Percentiles rank a stretch among this genome's conserved stretches.
Conservation (phyloP, 108 stramenopile species). For the Craspedostauros australis region DNA sequence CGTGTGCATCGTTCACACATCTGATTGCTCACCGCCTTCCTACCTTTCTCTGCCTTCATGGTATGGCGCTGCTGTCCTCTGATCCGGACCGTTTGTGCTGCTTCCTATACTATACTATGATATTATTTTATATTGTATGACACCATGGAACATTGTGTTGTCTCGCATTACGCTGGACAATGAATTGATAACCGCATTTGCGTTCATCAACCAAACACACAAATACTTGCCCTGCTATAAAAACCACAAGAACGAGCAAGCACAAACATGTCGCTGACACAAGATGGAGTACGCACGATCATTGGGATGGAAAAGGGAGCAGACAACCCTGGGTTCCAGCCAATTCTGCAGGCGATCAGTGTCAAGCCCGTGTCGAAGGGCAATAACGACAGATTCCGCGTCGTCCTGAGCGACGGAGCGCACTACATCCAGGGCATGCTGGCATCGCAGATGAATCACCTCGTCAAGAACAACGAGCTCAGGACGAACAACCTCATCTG, state of each 20-base stretch:
- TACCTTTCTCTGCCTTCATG: too few species aligned
- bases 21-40: too few species aligned
- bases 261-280: slow-evolving; percentile 42
- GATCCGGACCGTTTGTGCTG: too few species aligned
- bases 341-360: slow-evolving; percentile 49
- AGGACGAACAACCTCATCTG: slow-evolving; percentile 37
- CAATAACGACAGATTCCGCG: slow-evolving; percentile 32
- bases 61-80: too few species aligned
- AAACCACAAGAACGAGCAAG: background rate
- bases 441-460: slow-evolving; percentile 80
- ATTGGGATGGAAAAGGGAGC: slow-evolving; percentile 7
- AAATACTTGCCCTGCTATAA: background rate
- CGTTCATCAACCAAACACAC: background rate
- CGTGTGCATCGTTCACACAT: too few species aligned
- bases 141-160: too few species aligned
- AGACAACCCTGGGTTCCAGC: slow-evolving; percentile 40
- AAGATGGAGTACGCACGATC: slow-evolving; percentile 24
- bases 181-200: background rate
- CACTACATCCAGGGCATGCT: slow-evolving; percentile 86
- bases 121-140: too few species aligned
- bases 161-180: background rate
- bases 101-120: too few species aligned
- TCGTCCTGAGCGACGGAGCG: slow-evolving; percentile 77
- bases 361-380: slow-evolving; percentile 37
- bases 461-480: slow-evolving; percentile 47